These are phyloP conservation scores for Pharnaceum exiguum DNA, from an alignment of 148 eudicot genomes.

Conservation along the genomic window DNA sequence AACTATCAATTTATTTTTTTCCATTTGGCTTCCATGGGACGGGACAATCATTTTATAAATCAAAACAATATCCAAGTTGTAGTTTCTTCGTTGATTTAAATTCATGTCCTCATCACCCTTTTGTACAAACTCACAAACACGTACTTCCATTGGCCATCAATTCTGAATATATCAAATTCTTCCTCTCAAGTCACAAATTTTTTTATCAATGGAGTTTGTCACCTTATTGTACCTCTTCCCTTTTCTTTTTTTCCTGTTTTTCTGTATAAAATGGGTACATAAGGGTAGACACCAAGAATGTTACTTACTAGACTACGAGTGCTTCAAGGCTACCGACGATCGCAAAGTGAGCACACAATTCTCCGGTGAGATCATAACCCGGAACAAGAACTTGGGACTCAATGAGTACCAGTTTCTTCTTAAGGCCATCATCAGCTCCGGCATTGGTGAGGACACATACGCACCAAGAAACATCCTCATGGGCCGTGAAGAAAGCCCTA, in stretches of 20 bases:
- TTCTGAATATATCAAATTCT: too few species aligned
- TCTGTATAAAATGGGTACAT: constrained; percentile 17
- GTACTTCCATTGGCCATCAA: too few species aligned
- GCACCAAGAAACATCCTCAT: constrained; percentile 55
- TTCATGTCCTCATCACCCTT: too few species aligned
- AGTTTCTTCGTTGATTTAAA: too few species aligned
- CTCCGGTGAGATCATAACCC: constrained; percentile 46
- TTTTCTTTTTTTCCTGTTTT: constrained; percentile 29
- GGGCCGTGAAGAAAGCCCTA: constrained; percentile 50
- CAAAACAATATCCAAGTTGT: too few species aligned
- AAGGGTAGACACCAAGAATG: constrained; percentile 38
- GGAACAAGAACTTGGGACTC: constrained; percentile 59
- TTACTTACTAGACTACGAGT: constrained; percentile 61
- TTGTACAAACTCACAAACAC: too few species aligned
- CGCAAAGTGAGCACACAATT: constrained; percentile 46
- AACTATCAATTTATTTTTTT: too few species aligned
- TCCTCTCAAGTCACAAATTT: too few species aligned
- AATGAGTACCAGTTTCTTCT: constrained; percentile 71
- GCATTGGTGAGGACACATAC: constrained; percentile 79
- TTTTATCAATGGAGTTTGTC: constrained; percentile 35
- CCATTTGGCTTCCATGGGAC: too few species aligned
- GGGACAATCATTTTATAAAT: too few species aligned
- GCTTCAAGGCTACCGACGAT: constrained; percentile 55
- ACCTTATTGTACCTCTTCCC: constrained; percentile 25
- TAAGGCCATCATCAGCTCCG: constrained; percentile 62